Conservation (phyloP, 148 eudicot genomes). For the Camellia japonica region DNA sequence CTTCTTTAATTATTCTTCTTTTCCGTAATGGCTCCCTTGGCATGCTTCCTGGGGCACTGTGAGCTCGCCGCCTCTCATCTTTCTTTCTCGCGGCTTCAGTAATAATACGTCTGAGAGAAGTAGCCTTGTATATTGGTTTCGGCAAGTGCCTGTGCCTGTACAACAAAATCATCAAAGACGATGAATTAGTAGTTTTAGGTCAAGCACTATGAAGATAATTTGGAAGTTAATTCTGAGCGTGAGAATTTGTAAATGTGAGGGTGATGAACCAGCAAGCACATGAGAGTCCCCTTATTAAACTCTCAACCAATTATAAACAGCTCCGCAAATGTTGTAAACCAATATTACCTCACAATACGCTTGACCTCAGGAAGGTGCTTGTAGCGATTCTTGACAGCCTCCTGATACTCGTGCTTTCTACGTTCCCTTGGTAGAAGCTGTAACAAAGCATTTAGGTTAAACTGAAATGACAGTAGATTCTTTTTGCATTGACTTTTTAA, state of each 20-base stretch:
- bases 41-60: slow-evolving; percentile 73
- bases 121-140: slow-evolving; percentile 63
- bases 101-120: slow-evolving; percentile 50
- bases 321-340: neutral
- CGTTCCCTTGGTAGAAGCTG: slow-evolving; percentile 94
- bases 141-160: slow-evolving; percentile 97
- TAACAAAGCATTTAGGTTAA: slow-evolving; percentile 12
- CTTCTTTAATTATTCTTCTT: slow-evolving; percentile 60
- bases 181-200: slow-evolving; percentile 9
- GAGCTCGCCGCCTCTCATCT: slow-evolving; percentile 77
- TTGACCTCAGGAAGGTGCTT: slow-evolving; percentile 84
- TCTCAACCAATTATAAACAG: neutral
- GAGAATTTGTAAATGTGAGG: neutral
- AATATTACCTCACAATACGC: slow-evolving; percentile 71
- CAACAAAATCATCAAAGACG: slow-evolving; percentile 10
- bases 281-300: neutral
- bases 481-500: neutral
- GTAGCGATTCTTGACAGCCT: slow-evolving; percentile 76
- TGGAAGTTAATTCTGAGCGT: neutral
- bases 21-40: slow-evolving; percentile 54
- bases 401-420: slow-evolving; percentile 77
- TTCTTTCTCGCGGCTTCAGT: slow-evolving; percentile 59
- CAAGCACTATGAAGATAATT: neutral
- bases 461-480: too few species aligned
- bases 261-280: neutral